Evolutionary conservation across 1,284 basidiomycete genomes (phyloP).

Genomic region (Apiotrichum mycotoxinovorans): DNA sequence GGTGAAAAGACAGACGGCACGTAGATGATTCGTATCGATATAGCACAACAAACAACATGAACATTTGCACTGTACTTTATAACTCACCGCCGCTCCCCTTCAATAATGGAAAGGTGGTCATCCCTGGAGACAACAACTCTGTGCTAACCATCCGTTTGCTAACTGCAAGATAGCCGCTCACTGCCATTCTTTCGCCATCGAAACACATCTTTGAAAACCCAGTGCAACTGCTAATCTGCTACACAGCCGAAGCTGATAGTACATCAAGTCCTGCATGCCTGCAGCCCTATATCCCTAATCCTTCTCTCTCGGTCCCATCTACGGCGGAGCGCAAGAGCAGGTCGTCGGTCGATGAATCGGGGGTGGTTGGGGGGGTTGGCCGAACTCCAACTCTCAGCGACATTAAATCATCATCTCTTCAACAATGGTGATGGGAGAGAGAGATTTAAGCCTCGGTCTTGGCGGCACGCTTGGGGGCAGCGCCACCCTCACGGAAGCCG

Average conservation of each 20-base stretch:
- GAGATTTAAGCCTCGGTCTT: constrained; percentile 39
- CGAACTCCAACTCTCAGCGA: no score
- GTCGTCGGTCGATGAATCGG: background rate
- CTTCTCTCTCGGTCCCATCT: background rate
- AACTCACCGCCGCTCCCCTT: no score
- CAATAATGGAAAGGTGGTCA: no score
- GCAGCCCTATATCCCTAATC: constrained; percentile 1
- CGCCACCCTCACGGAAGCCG: constrained; percentile 74
- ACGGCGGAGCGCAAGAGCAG: background rate
- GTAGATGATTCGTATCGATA: background rate
- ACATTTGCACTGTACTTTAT: no score
- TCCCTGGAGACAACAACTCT: no score
- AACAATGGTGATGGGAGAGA: background rate
- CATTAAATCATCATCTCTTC: background rate
- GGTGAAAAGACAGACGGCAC: no score
- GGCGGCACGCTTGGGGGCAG: constrained; percentile 54
- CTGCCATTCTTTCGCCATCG: no score
- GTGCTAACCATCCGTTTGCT: no score
- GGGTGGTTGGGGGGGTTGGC: background rate
- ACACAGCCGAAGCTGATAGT: constrained; percentile 5
- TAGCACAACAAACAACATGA: background rate
- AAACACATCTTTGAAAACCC: no score
- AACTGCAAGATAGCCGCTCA: no score
- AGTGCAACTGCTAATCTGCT: no score
- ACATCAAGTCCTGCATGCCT: constrained; percentile 8